Conservation (phyloP, 305 asterid species). For the Salvia sclarea region DNA sequence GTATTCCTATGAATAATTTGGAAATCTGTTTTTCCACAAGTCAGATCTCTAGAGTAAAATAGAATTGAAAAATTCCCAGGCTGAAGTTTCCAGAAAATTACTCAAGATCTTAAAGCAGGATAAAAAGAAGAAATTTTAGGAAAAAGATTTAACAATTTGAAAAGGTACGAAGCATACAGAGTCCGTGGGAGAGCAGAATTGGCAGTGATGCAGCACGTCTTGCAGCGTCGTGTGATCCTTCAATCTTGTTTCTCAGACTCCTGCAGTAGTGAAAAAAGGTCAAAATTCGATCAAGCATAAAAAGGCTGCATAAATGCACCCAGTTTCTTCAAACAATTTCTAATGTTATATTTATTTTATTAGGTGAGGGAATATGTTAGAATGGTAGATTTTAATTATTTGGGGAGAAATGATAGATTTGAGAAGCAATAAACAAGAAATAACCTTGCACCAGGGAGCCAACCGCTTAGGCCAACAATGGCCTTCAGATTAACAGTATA, state of each 20-base stretch:
- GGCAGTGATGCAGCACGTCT: constrained; percentile 95
- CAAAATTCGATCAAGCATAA: constrained; percentile 5
- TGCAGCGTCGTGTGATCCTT: constrained; percentile 78
- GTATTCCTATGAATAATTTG: background rate
- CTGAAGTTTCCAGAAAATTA: background rate
- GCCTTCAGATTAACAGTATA: constrained; percentile 77
- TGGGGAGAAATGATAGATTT: background rate
- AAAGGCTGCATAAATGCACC: background rate
- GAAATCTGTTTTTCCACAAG: background rate
- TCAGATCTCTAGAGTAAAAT: background rate
- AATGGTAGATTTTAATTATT: background rate
- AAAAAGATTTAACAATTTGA: background rate
- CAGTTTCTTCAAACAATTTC: background rate
- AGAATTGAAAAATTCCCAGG: background rate
- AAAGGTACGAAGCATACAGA: constrained; percentile 45
- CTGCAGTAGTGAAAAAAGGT: constrained; percentile 44
- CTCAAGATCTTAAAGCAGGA: background rate
- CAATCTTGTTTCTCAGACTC: constrained; percentile 68
- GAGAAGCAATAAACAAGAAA: constrained; percentile 16
- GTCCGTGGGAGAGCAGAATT: constrained; percentile 86
- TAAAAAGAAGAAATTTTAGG: background rate
- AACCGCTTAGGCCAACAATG: constrained; percentile 82
- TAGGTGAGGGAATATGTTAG: background rate
- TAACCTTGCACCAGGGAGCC: constrained; percentile 97
- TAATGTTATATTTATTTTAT: background rate